Conservation (phyloP, 257 asterid species). For the Solanum arcanum region DNA sequence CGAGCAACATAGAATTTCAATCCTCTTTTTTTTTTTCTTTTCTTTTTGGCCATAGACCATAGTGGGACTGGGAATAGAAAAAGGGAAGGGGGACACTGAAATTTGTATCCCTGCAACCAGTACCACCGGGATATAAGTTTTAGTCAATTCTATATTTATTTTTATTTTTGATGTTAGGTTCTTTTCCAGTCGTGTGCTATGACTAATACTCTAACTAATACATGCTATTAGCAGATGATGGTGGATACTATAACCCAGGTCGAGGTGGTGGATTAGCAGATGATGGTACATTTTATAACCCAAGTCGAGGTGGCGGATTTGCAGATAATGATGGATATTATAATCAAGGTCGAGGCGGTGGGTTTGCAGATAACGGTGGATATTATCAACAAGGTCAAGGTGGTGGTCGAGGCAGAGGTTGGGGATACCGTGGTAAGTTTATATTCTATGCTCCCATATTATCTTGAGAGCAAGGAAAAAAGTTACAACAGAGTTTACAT, state of each 20-base stretch:
- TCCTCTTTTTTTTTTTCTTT: neutral
- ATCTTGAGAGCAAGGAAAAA: neutral
- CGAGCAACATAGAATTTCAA: neutral
- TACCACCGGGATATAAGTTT: neutral
- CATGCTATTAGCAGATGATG: neutral
- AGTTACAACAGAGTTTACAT: neutral
- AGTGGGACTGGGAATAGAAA: no score
- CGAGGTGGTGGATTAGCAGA: constrained; percentile 2
- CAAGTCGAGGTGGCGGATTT: constrained; percentile 13
- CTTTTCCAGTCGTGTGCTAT: neutral
- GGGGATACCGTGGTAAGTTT: constrained; percentile 40
- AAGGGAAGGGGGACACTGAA: neutral
- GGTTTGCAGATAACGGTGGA: neutral
- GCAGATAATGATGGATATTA: constrained; percentile 8
- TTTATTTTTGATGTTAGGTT: neutral
- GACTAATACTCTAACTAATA: neutral
- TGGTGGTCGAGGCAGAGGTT: constrained; percentile 36
- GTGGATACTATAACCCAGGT: neutral
- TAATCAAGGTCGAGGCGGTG: neutral
- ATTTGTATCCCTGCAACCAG: neutral
- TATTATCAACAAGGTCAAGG: neutral
- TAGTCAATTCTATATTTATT: neutral
- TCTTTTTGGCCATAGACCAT: no score
- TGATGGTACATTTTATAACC: neutral
- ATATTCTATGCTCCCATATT: neutral